Evolutionary conservation across 1,284 basidiomycete genomes (phyloP), one percentile per base, ranked within the genome.

Genomic region (Schizopora paradoxa): DNA sequence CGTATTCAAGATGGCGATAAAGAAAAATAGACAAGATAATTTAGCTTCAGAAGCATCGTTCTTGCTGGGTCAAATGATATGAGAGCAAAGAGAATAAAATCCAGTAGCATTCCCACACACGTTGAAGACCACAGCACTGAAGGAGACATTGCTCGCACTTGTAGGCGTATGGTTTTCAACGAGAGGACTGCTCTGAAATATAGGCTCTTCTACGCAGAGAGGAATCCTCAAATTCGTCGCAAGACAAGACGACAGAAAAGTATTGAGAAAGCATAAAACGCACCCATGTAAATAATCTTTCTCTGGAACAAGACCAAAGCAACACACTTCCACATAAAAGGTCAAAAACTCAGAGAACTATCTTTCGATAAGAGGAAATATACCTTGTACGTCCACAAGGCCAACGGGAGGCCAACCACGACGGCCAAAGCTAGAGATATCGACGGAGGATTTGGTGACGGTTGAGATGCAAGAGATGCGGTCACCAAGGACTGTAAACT

Each of bases 271-370:
- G 36, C 3, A n/a, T 0, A 6, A 23, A 13, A 59, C 56, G 16
- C 47, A 70, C 71, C 67, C 68, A 77, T 72, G 58, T 77, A 75
- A 8, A 77, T 74, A 25, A 76, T 67, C 46, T 68, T 71, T 4
- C 73, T 61, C 51, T 76, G 74, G 43, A 77, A 74, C 0, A 73
- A 6, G 6, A 74, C 59, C 60, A 77, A 64, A 63, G 74, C 68
- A 2, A 69, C 32, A 51, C 70, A 74, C 73, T 76, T 49, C 6
- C 10, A 23, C 22, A 23, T n/a, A 25, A 19, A 25, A 11, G 18
- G 6, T 19, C 18, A 29, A 21, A 29, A 28, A 21, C 18, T 18
- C 18, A 10, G 14, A 5, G 19, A 36, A 5, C 2, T 7, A 7
- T 2, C 6, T 10, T 22, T 10, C 16, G 8, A 13, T 22, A 14